Base-by-base conservation (phyloP, 2,329 filamentous ascomycete genomes). In the Xylaria sp. region DNA sequence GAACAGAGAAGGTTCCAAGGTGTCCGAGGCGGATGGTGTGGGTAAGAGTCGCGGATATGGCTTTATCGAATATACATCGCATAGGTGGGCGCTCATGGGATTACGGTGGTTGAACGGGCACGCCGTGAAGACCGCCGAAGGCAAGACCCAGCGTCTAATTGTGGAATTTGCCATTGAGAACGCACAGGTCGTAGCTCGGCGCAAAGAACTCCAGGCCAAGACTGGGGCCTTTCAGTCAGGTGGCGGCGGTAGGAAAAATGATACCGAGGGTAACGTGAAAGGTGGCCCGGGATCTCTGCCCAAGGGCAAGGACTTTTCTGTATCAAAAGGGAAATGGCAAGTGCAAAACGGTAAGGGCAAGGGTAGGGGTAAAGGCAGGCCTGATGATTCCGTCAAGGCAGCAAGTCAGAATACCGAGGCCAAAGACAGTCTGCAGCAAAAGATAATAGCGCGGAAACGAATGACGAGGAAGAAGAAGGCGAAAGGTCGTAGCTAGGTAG, bases 101-200 rank as follows among this genome's bases (percentile, higher is more conserved):
- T 84, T 99, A 71, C 88, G 96, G 56, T 98, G 94, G 90, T 86
- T 99, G 66, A 99, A 99, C 79, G 94, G 95, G 1, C 91, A 88
- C 68, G 83, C 88, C 39, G 75, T 89, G 20, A 84, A 87, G 76
- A 88, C 86, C 72, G 82, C 84, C 28, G 82, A 87, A 63, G 94
- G 96, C 73, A 93, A 92, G 82, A 95, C 94, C 79, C 94, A 96
- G 81, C 88, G 96, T 13, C 83, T 99, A 61, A 94, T 99, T 77
- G 95, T 95, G 46, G 97, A 99, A 80, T 99, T 99, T 79, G 94
- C 96, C 23, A 97, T 99, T 79, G 96, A 99, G 82, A 99, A 99
- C 76, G 94, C 94, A 0, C 94, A 98, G 77, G 96, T 99, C 0
- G 91, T 99, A n/a, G 88, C 91, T 73, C 87, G 96, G 72, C 88